These are phyloP conservation scores for Chrysopogon serrulatus DNA, from an alignment of 176 grass and related monocot genomes.

Conservation along the genomic window DNA sequence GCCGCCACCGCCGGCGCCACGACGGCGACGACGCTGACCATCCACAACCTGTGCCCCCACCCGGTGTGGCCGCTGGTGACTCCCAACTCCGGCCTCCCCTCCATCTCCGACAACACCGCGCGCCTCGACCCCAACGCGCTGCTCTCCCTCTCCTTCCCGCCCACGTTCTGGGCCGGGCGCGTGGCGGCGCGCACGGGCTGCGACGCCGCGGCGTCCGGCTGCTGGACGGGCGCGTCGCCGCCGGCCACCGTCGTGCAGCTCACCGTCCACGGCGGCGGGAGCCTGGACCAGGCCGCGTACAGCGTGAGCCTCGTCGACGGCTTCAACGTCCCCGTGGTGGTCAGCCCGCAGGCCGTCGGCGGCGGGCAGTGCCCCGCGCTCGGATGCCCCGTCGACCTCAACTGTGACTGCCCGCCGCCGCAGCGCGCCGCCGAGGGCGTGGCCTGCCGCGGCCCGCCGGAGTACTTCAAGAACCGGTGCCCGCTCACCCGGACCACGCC, in stretches of 20 bases:
- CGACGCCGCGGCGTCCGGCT: constrained; percentile 14
- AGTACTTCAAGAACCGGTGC: constrained; percentile 36
- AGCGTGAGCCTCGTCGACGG: constrained; percentile 54
- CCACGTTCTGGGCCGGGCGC: constrained; percentile 39
- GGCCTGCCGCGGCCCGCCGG: constrained; percentile 21
- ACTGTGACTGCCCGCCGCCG: constrained; percentile 20
- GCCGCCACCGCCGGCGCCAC: neutral
- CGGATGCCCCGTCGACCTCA: constrained; percentile 35
- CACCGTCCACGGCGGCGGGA: constrained; percentile 22
- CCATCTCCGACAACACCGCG: constrained; percentile 51
- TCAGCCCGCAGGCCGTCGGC: constrained; percentile 36
- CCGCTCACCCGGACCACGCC: constrained; percentile 32
- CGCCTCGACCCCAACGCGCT: constrained; percentile 32
- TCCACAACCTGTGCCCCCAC: constrained; percentile 51
- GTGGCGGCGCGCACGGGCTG: constrained; percentile 39
- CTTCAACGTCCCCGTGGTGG: constrained; percentile 49
- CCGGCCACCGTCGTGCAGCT: constrained; percentile 24
- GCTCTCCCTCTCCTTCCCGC: constrained; percentile 26
- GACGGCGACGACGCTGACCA: constrained; percentile 30
- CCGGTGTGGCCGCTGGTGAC: constrained; percentile 48
- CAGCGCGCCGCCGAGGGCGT: constrained; percentile 29
- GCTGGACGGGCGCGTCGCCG: constrained; percentile 34
- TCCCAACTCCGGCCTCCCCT: constrained; percentile 30
- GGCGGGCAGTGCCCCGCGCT: constrained; percentile 34
- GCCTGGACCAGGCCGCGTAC: constrained; percentile 24